Percentiles rank a stretch among this genome's conserved stretches.
phyloP scores from a whole-genome alignment of 495 filamentous ascomycete genomes.

The Tuber indicum region DNA sequence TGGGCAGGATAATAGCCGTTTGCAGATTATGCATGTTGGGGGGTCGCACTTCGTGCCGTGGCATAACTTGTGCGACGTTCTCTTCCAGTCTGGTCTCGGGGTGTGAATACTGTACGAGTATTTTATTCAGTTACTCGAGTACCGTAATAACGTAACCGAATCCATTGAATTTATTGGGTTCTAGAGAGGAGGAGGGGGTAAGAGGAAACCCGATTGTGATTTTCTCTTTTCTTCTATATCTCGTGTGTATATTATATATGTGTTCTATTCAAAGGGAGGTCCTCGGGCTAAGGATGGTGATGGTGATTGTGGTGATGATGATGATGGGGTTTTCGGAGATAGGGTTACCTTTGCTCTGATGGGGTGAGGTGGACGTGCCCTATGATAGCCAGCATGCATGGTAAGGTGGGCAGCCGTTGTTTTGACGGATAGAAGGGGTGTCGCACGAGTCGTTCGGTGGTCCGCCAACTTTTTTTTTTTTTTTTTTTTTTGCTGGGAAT shows the following conservation, averaged over 20 bases:
- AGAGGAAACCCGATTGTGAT: neutral
- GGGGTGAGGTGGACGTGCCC: neutral
- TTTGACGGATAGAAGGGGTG: neutral
- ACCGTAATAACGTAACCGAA: neutral
- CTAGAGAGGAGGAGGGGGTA: neutral
- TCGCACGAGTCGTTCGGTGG: conserved; percentile 4
- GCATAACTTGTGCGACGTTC: neutral
- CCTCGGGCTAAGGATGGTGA: neutral
- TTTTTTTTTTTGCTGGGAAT: neutral
- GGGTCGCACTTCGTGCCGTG: conserved; percentile 1
- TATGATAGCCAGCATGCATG: neutral
- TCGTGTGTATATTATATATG: neutral
- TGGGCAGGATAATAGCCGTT: conserved; percentile 1
- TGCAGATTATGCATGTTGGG: neutral
- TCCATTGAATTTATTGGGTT: neutral
- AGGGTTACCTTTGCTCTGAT: neutral
- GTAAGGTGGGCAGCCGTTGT: neutral
- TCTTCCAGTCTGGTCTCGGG: neutral
- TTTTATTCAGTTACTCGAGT: neutral
- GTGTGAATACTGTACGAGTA: neutral
- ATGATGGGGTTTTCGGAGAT: neutral
- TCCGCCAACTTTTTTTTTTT: conserved; percentile 1
- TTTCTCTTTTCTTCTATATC: neutral
- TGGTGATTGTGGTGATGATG: neutral
- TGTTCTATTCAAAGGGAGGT: neutral